Base-by-base conservation (phyloP, 805 yeast species). In the Candida golubevii region DNA sequence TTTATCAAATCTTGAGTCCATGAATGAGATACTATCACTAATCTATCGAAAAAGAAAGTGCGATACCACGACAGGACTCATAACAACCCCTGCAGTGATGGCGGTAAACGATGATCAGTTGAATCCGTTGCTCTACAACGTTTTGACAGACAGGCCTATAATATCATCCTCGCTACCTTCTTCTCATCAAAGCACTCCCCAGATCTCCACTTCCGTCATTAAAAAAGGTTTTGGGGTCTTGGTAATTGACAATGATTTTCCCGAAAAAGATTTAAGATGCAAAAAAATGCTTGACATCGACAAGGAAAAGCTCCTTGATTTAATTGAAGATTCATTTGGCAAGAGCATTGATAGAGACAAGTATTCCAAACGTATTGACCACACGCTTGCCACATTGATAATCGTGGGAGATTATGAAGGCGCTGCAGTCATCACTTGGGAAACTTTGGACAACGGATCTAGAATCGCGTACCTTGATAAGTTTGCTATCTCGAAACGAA, bases 401-500 rank as follows among this genome's bases (percentile, higher is more conserved):
- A 76, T 93, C 11, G 88, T 91, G 2, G 98, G 98, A 0, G 93
- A 91, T 58, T 93, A 93, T 61, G 97, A 90, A 53, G 98, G 98
- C 2, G 89, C 88, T 13, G 97, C 98, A 0, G 84, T 93, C 12
- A 76, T 91, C 31, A 93, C 99, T 0, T 84, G 88, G 79, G 99
- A 91, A 55, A 4, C 33, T 28, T 46, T 53, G 3, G 56, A 58
- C 1, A 51, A 58, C 4, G 60, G 57, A 2, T 50, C 60, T 8
- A 56, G 56, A 26, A 74, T 88, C 29, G 87, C 96, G 0, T 93
- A 93, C 54, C 70, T 93, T 41, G 99, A 93, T 63, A 93, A 93
- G 62, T 88, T 93, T 68, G 98, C 98, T 0, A 96, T 93, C 10
- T 75, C 86, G 34, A 81, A 84, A 35, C 74, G 77, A 39, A 73